Conservation (phyloP, 345 rosid genomes). For the Leavenworthia alabamica region DNA sequence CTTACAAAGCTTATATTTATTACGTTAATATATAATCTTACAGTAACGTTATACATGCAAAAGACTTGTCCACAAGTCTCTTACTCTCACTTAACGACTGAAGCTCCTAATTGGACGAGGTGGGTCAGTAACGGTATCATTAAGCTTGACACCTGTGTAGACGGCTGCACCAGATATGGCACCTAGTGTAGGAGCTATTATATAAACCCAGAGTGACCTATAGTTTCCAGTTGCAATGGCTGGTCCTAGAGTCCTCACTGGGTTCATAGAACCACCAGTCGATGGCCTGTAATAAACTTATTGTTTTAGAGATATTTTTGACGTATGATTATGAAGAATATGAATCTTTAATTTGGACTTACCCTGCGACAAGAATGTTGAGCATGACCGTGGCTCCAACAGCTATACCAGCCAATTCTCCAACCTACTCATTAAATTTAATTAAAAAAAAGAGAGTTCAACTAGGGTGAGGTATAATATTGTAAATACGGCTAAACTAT, state of each 20-base stretch:
- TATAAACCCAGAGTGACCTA: slow-evolving; percentile 62
- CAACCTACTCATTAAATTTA: no score
- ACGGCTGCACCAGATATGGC: slow-evolving; percentile 70
- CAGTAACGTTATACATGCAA: slow-evolving; percentile 7
- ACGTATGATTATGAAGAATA: no score
- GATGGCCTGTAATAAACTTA: slow-evolving; percentile 55
- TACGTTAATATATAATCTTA: slow-evolving; percentile 8
- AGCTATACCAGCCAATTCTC: slow-evolving; percentile 94
- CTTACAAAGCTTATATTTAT: neutral
- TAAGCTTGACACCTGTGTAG: slow-evolving; percentile 75
- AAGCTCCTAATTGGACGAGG: slow-evolving; percentile 76
- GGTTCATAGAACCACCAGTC: slow-evolving; percentile 60
- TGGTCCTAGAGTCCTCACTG: slow-evolving; percentile 68
- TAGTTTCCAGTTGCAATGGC: slow-evolving; percentile 93
- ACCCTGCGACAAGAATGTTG: slow-evolving; percentile 91
- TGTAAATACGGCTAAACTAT: no score
- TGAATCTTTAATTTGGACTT: no score
- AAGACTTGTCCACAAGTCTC: no score
- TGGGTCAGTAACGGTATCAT: slow-evolving; percentile 46
- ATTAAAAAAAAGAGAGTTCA: neutral
- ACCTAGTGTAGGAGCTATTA: slow-evolving; percentile 86
- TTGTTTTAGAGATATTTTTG: slow-evolving; percentile 4
- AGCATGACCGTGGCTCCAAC: slow-evolving; percentile 98
- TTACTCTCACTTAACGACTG: slow-evolving; percentile 60
- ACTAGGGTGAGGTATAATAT: neutral